A percentile compares a stretch with the other conserved stretches of the same genome.
These are phyloP conservation scores for Evansstolkia leycettana DNA, from an alignment of 495 filamentous ascomycete species.

Conservation along the genomic window DNA sequence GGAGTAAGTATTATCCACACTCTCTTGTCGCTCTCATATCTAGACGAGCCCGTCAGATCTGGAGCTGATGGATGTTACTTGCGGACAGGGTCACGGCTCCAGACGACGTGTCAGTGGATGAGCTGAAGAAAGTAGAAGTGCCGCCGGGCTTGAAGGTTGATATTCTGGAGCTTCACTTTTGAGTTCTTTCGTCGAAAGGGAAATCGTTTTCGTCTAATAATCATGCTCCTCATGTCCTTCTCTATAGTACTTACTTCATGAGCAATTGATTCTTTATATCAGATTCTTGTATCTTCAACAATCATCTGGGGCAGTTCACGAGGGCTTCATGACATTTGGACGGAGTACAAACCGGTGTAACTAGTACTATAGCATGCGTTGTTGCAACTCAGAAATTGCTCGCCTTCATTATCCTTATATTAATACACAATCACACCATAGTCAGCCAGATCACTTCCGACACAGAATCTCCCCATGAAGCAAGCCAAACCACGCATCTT, in stretches of 20 bases:
- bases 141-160: conserved; percentile 6
- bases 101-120: conserved; percentile 4
- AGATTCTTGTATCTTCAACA: too few relatives aligned
- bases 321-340: too few relatives aligned
- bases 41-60: neutral
- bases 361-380: too few relatives aligned
- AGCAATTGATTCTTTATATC: too few relatives aligned
- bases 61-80: neutral
- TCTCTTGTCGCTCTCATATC: neutral
- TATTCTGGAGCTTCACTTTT: conserved; percentile 2
- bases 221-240: too few relatives aligned
- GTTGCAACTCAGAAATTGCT: too few relatives aligned
- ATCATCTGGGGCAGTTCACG: too few relatives aligned
- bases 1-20: conserved; percentile 3
- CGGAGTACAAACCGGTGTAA: too few relatives aligned
- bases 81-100: conserved; percentile 2
- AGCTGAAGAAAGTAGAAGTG: conserved; percentile 3
- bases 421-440: conserved; percentile 1
- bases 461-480: conserved; percentile 43
- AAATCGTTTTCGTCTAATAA: too few relatives aligned
- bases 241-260: too few relatives aligned
- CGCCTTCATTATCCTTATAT: too few relatives aligned
- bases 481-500: conserved; percentile 40
- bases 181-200: conserved; percentile 1
- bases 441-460: conserved; percentile 24